Percentiles rank a stretch among this genome's conserved stretches.
Conservation (phyloP, 192 early-diverging fungal species). For the Coemansia sp. region DNA sequence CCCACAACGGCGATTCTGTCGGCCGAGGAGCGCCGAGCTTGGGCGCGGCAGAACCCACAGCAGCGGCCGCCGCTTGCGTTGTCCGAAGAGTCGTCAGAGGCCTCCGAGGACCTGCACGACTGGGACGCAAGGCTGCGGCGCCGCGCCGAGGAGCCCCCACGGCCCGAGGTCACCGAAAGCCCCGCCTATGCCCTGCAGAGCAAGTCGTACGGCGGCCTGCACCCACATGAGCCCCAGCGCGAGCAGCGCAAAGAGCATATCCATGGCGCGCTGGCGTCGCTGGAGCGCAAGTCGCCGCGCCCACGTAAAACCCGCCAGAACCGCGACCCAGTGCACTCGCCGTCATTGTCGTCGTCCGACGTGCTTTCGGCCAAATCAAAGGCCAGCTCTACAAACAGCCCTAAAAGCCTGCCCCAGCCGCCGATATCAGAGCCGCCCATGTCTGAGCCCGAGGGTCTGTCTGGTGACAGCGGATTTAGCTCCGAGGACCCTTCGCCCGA, state of each 20-base stretch:
- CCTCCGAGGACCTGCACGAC: slow-evolving; percentile 7
- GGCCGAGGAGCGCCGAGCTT: slow-evolving; percentile 23
- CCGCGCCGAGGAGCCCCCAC: slow-evolving; percentile 12
- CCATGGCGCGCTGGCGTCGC: slow-evolving; percentile 22
- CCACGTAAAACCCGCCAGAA: slow-evolving; percentile 25
- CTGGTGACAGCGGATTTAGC: background rate
- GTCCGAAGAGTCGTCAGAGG: background rate
- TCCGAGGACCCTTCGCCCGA: background rate
- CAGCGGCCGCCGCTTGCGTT: slow-evolving; percentile 32
- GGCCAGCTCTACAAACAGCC: background rate
- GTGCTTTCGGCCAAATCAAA: background rate
- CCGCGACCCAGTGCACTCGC: slow-evolving; percentile 18
- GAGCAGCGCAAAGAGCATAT: slow-evolving; percentile 21
- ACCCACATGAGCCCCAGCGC: background rate
- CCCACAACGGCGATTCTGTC: slow-evolving; percentile 5
- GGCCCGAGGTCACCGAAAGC: slow-evolving; percentile 20
- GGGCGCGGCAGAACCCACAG: slow-evolving; percentile 25
- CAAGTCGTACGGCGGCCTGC: slow-evolving; percentile 42
- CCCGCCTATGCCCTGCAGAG: slow-evolving; percentile 27
- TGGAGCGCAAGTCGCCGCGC: slow-evolving; percentile 24
- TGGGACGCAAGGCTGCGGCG: slow-evolving; percentile 35
- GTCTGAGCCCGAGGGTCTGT: background rate
- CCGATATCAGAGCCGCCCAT: background rate
- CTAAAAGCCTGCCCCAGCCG: too few relatives aligned
- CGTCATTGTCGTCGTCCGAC: background rate